Base-by-base conservation (phyloP, 2,329 filamentous ascomycete species). In the Epichloe sylvatica region DNA sequence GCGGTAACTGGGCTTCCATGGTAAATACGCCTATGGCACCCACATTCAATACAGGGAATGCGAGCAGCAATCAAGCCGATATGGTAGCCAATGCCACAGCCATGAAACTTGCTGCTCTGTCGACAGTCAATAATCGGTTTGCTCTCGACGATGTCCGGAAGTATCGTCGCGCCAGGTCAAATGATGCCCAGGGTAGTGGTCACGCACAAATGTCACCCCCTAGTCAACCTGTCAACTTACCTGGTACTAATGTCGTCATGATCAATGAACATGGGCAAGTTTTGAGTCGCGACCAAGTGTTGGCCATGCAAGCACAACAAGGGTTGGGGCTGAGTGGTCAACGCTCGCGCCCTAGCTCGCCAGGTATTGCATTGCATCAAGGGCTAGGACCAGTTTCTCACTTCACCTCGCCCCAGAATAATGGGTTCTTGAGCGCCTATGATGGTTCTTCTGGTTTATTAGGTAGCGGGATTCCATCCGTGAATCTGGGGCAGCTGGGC, bases 21-120 rank as follows among this genome's bases (percentile, higher is more conserved):
- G 83, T 94, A 55, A 97, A 95, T 70, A 98, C 92, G 2, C 92
- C 92, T 2, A 94, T 97, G 85, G 86, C 91, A 5, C 72, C 87
- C 39, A 91, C 83, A 56, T 98, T 97, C 67, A 83, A 77, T 55
- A 69, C 74, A 15, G 59, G 56, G 49, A 65, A 76, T 56, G 69
- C 69, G 38, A 70, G 72, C 39, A 73, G 72, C 44, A 82, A 77
- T 50, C 90, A 96, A 65, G 90, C 89, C 15, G 92, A 98, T 62
- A 97, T 97, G 91, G 85, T 98, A 51, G 92, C 92, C 52, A 98
- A 97, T 63, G 92, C 92, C 25, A 97, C 92, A 15, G 92, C 92
- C 21, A 98, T 98, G 92, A 98, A 98, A 67, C 78, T 98, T 47
- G 92, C 92, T 43, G 92, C 92, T 17, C 74, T 98, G 43, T 97